Conservation (phyloP, 129 eudicot species). For the Flaveria trinervia region DNA sequence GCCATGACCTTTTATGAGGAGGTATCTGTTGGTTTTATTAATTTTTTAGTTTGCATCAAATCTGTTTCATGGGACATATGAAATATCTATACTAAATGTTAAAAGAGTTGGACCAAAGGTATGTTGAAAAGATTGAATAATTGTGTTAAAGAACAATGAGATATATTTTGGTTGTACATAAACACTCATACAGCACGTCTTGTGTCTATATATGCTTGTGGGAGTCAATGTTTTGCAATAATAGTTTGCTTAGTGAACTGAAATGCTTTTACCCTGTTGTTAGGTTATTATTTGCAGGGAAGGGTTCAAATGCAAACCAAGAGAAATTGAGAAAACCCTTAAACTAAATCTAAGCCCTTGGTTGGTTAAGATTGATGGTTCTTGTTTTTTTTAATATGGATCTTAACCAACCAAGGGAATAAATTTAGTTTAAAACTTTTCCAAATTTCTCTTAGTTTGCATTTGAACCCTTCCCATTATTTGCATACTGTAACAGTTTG, state of each 20-base stretch:
- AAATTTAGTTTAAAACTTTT: too few relatives aligned
- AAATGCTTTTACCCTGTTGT: background rate
- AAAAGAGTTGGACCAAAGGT: constrained; percentile 11
- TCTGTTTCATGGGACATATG: constrained; percentile 19
- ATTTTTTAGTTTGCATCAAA: constrained; percentile 3
- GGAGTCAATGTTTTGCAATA: background rate
- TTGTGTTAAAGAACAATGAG: background rate
- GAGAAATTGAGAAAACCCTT: too few relatives aligned
- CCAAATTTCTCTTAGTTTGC: too few relatives aligned
- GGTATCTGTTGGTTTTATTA: constrained; percentile 47
- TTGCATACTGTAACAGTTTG: background rate
- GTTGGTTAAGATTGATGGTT: too few relatives aligned
- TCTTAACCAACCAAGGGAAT: too few relatives aligned
- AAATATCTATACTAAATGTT: background rate
- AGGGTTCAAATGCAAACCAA: too few relatives aligned
- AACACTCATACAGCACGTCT: background rate
- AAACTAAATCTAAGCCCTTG: too few relatives aligned
- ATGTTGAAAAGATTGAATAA: background rate
- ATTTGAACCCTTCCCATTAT: too few relatives aligned
- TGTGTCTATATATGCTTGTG: background rate
- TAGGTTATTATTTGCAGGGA: background rate
- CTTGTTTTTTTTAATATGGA: too few relatives aligned
- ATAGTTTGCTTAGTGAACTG: background rate
- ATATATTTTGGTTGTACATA: background rate
- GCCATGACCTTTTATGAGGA: constrained; percentile 99